Base-by-base conservation (phyloP, 2,329 filamentous ascomycete species). In the Phyllosticta capitalensis region DNA sequence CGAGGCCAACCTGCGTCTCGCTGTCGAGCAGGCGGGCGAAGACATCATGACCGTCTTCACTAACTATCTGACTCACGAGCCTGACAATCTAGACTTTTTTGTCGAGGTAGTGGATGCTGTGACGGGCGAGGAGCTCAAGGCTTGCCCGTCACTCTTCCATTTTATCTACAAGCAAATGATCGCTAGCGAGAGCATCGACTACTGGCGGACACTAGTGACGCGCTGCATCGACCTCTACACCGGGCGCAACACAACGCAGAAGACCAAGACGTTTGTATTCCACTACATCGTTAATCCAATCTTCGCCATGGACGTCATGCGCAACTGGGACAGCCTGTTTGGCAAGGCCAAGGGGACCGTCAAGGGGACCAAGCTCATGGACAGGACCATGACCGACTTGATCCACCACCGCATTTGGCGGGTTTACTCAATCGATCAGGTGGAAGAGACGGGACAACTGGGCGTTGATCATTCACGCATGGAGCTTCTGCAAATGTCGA, bases 321-420 rank as follows among this genome's bases (percentile, higher is more conserved):
- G 87, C 22, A 87, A 88, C 61, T 94, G 90, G 81, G 81, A 84
- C 51, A 67, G 61, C 19, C 64, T 79, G 22, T 78, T 79, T 61
- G 72, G 79, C 77, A 87, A 84, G 12, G 87, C 85, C 1, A 60
- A 60, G 33, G 81, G 81, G 2, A 87, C 84, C 14, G 87, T 85
- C 22, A 54, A 54, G 24, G 81, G 81, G 3, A 87, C 85, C 14
- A 87, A 85, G 60, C 78, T 99, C 20, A 88, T 97, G 74, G 92
- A 99, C 70, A 88, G 87, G 69, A 79, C 83, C 54, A 85, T 99
- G 74, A 92, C 94, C 33, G 92, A 96, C 62, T 87, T 89, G 9
- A 89, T 99, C 62, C 91, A 95, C 71, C 87, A 87, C 66, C 94
- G 92, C 71, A 85, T 99, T 57, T 99, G 94, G 95, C 92, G 90